Evolutionary conservation across 352 stramenopile genomes (phyloP).

Genomic region (Globisporangium yorkense): DNA sequence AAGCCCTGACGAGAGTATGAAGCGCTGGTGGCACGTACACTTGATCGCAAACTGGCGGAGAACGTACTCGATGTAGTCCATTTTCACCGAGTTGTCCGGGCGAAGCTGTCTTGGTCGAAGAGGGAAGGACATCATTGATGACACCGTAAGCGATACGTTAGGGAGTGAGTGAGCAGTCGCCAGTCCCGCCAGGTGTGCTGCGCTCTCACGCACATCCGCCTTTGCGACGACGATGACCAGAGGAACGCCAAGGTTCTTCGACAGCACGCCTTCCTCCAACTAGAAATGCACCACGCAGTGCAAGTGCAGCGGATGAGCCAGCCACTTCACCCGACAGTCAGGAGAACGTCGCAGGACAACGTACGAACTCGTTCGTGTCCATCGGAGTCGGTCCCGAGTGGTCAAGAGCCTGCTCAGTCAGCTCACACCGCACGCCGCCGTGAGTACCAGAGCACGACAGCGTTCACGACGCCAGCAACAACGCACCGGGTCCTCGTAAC

Average conservation of each 20-base stretch:
- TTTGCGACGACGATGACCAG: conserved; percentile 72
- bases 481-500: conserved; percentile 73
- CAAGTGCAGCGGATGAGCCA: not conserved
- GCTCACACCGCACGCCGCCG: not conserved
- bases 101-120: conserved; percentile 26
- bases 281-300: conserved; percentile 12
- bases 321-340: not conserved
- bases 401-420: conserved; percentile 37
- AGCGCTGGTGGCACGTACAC: conserved; percentile 31
- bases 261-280: conserved; percentile 73
- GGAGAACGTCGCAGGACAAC: conserved; percentile 3
- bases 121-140: not conserved
- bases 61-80: conserved; percentile 82
- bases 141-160: not conserved
- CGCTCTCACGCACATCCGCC: conserved; percentile 46
- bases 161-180: not conserved
- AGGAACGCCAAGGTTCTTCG: conserved; percentile 75
- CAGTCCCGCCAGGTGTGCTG: not conserved
- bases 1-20: too few relatives aligned
- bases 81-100: conserved; percentile 77
- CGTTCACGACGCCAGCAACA: not conserved
- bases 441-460: not conserved
- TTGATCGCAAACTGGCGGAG: conserved; percentile 74
- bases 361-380: conserved; percentile 68
- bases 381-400: conserved; percentile 42